Evolutionary conservation across 2,329 filamentous ascomycete genomes (phyloP).

Genomic region (Tolypocladium endophyticum): DNA sequence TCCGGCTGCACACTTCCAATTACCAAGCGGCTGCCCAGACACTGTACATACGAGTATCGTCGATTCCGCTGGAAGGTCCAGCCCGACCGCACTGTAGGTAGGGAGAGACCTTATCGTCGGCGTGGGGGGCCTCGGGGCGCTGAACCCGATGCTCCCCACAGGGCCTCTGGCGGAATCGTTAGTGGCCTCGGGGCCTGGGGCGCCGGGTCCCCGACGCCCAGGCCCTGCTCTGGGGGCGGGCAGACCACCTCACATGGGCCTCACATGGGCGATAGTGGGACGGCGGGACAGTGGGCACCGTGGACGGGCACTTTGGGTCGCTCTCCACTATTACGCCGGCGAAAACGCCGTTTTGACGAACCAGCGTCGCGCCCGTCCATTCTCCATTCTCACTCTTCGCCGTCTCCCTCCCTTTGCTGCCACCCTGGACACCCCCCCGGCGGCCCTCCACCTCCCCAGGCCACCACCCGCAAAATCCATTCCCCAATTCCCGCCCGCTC

Average conservation of each 20-base stretch:
- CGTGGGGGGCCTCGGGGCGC: not conserved
- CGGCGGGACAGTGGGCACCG: not conserved
- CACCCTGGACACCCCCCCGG: constrained; percentile 12
- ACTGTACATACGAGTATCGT: too few relatives aligned
- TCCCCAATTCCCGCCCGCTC: not conserved
- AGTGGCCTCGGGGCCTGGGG: not conserved
- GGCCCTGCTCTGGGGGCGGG: not conserved
- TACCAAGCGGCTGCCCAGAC: too few relatives aligned
- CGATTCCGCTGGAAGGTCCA: too few relatives aligned
- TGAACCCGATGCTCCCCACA: not conserved
- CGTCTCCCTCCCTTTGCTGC: constrained; percentile 12
- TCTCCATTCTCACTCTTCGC: constrained; percentile 9
- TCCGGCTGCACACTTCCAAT: too few relatives aligned
- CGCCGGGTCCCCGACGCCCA: not conserved
- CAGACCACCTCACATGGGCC: not conserved
- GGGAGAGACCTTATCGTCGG: not conserved
- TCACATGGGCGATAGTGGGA: not conserved
- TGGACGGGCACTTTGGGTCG: constrained; percentile 5
- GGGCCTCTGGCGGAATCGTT: not conserved
- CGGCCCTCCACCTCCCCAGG: constrained; percentile 2
- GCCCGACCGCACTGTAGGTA: too few relatives aligned
- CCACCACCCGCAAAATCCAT: not conserved
- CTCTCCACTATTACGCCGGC: constrained; percentile 49
- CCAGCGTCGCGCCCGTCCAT: constrained; percentile 13
- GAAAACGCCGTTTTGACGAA: constrained; percentile 40